Conservation (phyloP, 176 grass and related monocot genomes). For the Carex cristatella region DNA sequence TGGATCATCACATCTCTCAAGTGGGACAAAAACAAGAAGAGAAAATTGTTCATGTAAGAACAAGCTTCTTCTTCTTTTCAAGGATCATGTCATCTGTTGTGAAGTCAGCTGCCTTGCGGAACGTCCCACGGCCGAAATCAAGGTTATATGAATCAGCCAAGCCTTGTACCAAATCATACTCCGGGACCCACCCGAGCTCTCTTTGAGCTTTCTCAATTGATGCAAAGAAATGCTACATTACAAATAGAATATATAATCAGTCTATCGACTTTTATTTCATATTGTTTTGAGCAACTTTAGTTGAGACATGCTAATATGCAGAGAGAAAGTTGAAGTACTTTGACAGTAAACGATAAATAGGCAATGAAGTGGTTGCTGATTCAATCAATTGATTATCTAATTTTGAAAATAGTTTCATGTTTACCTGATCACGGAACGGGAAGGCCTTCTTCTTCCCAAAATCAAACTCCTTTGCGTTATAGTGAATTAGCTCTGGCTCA, state of each 20-base stretch:
- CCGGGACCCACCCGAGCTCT: slow-evolving; percentile 48
- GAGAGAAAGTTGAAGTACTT: background rate
- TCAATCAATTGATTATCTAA: background rate
- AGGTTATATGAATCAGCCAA: slow-evolving; percentile 88
- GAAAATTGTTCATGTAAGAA: slow-evolving; percentile 23
- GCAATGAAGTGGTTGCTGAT: background rate
- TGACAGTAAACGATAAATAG: background rate
- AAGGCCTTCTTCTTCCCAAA: slow-evolving; percentile 96
- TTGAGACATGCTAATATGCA: background rate
- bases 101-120: slow-evolving; percentile 74
- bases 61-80: slow-evolving; percentile 53
- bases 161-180: slow-evolving; percentile 59
- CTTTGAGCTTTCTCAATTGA: slow-evolving; percentile 64
- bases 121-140: slow-evolving; percentile 78
- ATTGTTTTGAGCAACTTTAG: background rate
- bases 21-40: background rate
- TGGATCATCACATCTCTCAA: slow-evolving; percentile 4
- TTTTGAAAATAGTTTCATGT: background rate
- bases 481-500: slow-evolving; percentile 85
- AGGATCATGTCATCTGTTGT: slow-evolving; percentile 93
- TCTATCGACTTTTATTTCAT: background rate
- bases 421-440: slow-evolving; percentile 93
- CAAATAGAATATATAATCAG: background rate
- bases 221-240: slow-evolving; percentile 86
- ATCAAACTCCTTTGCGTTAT: slow-evolving; percentile 90